A percentile compares a stretch with the other conserved stretches of the same genome.
These are phyloP conservation scores for Corinectria fuckeliana DNA, from an alignment of 2,329 filamentous ascomycete genomes.

Conservation along the genomic window DNA sequence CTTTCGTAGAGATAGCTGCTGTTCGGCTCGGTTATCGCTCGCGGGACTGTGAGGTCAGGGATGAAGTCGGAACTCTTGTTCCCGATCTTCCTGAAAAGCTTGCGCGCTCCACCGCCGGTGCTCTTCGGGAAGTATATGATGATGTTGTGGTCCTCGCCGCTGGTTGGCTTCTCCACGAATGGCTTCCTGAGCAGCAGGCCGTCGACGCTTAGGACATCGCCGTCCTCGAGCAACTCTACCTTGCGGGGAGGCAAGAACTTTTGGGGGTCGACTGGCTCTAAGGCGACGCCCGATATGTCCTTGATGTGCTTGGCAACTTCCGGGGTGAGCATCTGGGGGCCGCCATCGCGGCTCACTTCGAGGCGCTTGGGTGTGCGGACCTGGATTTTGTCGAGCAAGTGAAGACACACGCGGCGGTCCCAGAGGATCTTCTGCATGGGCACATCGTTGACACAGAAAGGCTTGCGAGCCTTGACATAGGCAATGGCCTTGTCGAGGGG, in stretches of 20 bases:
- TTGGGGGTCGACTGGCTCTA: slow-evolving; percentile 73
- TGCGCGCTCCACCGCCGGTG: slow-evolving; percentile 85
- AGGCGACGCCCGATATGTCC: slow-evolving; percentile 76
- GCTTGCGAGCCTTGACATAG: slow-evolving; percentile 90
- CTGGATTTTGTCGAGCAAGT: slow-evolving; percentile 84
- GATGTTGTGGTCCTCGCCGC: slow-evolving; percentile 98
- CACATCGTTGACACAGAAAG: slow-evolving; percentile 96
- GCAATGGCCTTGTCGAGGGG: slow-evolving; percentile 96
- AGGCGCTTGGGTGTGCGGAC: slow-evolving; percentile 89
- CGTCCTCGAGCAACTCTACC: slow-evolving; percentile 88
- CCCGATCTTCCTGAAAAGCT: slow-evolving; percentile 94
- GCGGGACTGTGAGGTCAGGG: slow-evolving; percentile 74
- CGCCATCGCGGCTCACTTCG: slow-evolving; percentile 92
- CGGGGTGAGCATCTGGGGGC: slow-evolving; percentile 76
- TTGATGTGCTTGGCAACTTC: slow-evolving; percentile 83
- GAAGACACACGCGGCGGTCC: slow-evolving; percentile 90
- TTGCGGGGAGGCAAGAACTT: slow-evolving; percentile 69
- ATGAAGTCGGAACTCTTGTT: slow-evolving; percentile 99
- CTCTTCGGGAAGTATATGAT: slow-evolving; percentile 95
- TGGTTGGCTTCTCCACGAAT: slow-evolving; percentile 98
- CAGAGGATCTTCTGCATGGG: slow-evolving; percentile 97
- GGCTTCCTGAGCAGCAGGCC: slow-evolving; percentile 84
- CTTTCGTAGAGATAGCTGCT: slow-evolving; percentile 97
- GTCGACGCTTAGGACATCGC: slow-evolving; percentile 87
- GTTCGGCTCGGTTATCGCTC: slow-evolving; percentile 79